Evolutionary conservation across 208 protist species (phyloP).

Genomic region (Acanthamoeba quina): DNA sequence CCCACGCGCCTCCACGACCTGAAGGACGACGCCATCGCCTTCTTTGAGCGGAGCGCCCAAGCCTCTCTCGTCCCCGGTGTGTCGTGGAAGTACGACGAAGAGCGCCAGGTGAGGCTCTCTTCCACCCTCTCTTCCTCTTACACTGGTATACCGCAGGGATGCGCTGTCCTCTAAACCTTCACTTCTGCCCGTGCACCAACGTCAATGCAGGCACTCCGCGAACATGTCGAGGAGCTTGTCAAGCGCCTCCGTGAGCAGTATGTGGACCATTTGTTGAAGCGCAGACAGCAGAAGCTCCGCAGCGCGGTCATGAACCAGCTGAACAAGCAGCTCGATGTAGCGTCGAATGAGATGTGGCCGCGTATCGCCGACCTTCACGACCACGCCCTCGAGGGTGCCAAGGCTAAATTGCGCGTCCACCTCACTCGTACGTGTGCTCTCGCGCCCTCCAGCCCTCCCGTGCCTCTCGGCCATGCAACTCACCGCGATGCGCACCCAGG

Average conservation of each 20-base stretch:
- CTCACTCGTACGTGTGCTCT: slow-evolving; percentile 10
- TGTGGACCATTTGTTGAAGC: slow-evolving; percentile 27
- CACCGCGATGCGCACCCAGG: background rate
- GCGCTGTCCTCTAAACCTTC: too few relatives aligned
- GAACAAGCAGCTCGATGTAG: slow-evolving; percentile 23
- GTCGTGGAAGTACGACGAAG: slow-evolving; percentile 52
- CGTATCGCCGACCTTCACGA: slow-evolving; percentile 34
- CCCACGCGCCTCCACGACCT: slow-evolving; percentile 18
- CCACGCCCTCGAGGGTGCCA: background rate
- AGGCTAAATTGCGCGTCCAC: background rate
- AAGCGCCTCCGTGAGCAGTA: slow-evolving; percentile 53
- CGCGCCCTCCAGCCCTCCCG: background rate
- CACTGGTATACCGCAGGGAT: too few relatives aligned
- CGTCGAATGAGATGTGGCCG: slow-evolving; percentile 23
- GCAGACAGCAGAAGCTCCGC: slow-evolving; percentile 14
- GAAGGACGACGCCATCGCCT: slow-evolving; percentile 66
- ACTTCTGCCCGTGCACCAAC: background rate
- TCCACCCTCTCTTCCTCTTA: slow-evolving; percentile 22
- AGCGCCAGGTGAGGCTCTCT: slow-evolving; percentile 31
- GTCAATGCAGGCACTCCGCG: background rate
- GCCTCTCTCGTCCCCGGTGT: slow-evolving; percentile 51
- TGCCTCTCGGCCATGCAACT: background rate
- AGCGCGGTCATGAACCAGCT: slow-evolving; percentile 33
- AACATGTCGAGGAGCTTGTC: slow-evolving; percentile 62
- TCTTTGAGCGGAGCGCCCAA: slow-evolving; percentile 61